Conservation (phyloP, 176 grass and related monocot genomes). For the Poa annua region DNA sequence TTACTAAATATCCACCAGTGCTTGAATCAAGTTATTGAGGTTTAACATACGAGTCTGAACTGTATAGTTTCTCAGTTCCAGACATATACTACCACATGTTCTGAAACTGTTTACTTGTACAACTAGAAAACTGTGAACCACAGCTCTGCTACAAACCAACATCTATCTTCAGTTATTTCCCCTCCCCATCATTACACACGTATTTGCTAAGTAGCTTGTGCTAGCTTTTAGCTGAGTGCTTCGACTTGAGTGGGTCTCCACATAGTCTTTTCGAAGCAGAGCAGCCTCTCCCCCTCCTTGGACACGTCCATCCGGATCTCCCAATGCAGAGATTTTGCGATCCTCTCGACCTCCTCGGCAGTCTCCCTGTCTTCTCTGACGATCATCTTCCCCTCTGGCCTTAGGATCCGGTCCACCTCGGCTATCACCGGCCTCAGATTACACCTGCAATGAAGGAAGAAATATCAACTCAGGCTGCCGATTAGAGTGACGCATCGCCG, state of each 20-base stretch:
- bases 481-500: background rate
- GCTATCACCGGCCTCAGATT: slow-evolving; percentile 56
- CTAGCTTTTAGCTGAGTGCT: slow-evolving; percentile 33
- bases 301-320: slow-evolving; percentile 64
- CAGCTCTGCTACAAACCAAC: background rate
- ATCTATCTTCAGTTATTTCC: background rate
- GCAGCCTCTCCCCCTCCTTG: slow-evolving; percentile 53
- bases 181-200: slow-evolving; percentile 14
- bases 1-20: background rate
- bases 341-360: slow-evolving; percentile 52
- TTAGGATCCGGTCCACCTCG: slow-evolving; percentile 83
- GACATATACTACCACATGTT: background rate
- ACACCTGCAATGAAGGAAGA: slow-evolving; percentile 49
- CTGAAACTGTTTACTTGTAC: background rate
- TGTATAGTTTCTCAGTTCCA: background rate
- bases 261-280: slow-evolving; percentile 63
- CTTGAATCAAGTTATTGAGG: background rate
- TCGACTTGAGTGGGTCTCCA: slow-evolving; percentile 73
- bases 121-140: background rate
- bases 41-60: background rate
- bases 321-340: slow-evolving; percentile 60
- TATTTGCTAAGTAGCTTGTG: slow-evolving; percentile 6
- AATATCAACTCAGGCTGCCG: background rate
- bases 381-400: slow-evolving; percentile 76
- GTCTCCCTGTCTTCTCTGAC: slow-evolving; percentile 62